Percentiles rank a stretch among this genome's conserved stretches.
Evolutionary conservation across 2,329 filamentous ascomycete species (phyloP).

Genomic region (Colletotrichum sp.): DNA sequence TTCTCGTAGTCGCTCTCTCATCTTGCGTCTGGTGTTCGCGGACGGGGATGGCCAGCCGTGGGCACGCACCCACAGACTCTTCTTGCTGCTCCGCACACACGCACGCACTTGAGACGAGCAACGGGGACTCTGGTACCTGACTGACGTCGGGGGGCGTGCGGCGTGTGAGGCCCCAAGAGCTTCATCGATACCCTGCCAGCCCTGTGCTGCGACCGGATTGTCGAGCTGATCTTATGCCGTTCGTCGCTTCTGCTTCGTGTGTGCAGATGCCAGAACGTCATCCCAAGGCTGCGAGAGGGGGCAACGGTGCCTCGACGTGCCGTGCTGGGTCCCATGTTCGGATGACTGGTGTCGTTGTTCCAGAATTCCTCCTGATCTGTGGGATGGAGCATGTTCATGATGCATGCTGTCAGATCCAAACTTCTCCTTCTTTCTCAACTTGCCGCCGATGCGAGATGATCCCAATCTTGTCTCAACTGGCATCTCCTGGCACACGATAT

Average conservation of each 20-base stretch:
- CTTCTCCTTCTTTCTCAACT: neutral
- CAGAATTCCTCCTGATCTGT: slow-evolving; percentile 14
- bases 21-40: slow-evolving; percentile 29
- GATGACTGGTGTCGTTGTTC: slow-evolving; percentile 23
- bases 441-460: slow-evolving; percentile 16
- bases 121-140: slow-evolving; percentile 33
- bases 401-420: slow-evolving; percentile 14
- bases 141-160: slow-evolving; percentile 23
- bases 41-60: slow-evolving; percentile 32
- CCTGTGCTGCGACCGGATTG: slow-evolving; percentile 50
- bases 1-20: slow-evolving; percentile 14
- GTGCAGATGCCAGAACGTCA: slow-evolving; percentile 18
- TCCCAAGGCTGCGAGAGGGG: slow-evolving; percentile 9
- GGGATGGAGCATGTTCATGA: neutral
- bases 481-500: neutral
- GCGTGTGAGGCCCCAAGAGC: slow-evolving; percentile 33
- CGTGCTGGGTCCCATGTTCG: slow-evolving; percentile 21
- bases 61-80: slow-evolving; percentile 13
- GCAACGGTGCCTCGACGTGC: slow-evolving; percentile 6
- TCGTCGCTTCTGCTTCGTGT: slow-evolving; percentile 19
- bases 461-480: slow-evolving; percentile 11
- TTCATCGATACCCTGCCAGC: slow-evolving; percentile 30
- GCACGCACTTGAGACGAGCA: slow-evolving; percentile 48
- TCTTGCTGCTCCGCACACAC: slow-evolving; percentile 18
- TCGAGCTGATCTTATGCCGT: slow-evolving; percentile 43